Percentiles rank a stretch among this genome's conserved stretches.
Evolutionary conservation across 2,329 filamentous ascomycete species (phyloP).

Genomic region (Xylaria sp.): DNA sequence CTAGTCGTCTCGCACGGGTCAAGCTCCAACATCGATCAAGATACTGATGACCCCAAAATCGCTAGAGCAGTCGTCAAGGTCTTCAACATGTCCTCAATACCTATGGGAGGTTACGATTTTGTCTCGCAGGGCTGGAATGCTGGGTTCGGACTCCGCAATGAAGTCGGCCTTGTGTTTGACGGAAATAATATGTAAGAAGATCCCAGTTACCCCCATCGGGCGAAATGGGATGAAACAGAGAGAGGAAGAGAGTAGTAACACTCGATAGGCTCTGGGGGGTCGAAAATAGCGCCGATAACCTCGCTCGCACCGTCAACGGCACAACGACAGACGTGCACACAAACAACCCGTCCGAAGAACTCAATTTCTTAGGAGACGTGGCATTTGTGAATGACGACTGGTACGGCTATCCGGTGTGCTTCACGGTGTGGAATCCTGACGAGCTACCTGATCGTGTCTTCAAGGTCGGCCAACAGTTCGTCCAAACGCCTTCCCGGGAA

Average conservation of each 20-base stretch:
- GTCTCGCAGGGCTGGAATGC: conserved; percentile 52
- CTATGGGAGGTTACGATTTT: conserved; percentile 51
- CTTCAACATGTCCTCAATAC: conserved; percentile 43
- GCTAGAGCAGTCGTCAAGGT: conserved; percentile 68
- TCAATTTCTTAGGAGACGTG: conserved; percentile 72
- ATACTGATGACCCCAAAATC: conserved; percentile 55
- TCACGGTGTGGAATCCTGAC: conserved; percentile 53
- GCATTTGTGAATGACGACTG: conserved; percentile 59
- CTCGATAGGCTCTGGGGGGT: conserved; percentile 57
- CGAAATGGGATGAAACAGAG: background rate
- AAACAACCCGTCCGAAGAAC: conserved; percentile 71
- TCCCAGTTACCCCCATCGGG: background rate
- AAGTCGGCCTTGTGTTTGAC: conserved; percentile 60
- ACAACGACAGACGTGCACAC: conserved; percentile 60
- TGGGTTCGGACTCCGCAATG: conserved; percentile 71
- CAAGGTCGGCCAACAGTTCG: conserved; percentile 50
- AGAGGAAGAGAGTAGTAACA: conserved; percentile 8
- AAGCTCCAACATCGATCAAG: conserved; percentile 63
- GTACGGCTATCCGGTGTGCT: conserved; percentile 68
- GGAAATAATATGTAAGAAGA: conserved; percentile 58
- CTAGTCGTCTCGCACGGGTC: conserved; percentile 68
- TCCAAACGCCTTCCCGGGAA: conserved; percentile 41
- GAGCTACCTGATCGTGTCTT: conserved; percentile 49
- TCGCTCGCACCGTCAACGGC: conserved; percentile 58
- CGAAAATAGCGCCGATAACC: conserved; percentile 71